Evolutionary conservation across 75 land plant species (phyloP).

Genomic region (Chamaecyparis obtusa): DNA sequence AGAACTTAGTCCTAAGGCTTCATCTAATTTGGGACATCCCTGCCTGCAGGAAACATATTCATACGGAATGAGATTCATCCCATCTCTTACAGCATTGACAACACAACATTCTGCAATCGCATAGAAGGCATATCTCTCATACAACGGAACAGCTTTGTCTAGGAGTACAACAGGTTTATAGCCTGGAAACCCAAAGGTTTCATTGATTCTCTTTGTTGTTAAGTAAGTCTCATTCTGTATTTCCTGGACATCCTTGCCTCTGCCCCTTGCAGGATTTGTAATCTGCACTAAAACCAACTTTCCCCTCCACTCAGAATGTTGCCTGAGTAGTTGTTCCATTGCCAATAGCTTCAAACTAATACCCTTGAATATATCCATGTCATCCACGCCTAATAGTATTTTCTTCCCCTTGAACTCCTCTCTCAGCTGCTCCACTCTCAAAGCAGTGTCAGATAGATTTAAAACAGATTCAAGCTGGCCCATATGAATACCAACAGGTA

Average conservation of each 20-base stretch:
- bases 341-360: slow-evolving; percentile 78
- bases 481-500: slow-evolving; percentile 83
- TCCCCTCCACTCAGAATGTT: slow-evolving; percentile 45
- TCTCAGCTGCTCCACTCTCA: slow-evolving; percentile 52
- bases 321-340: slow-evolving; percentile 61
- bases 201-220: slow-evolving; percentile 55
- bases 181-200: slow-evolving; percentile 49
- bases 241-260: slow-evolving; percentile 68
- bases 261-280: slow-evolving; percentile 81
- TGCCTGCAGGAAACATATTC: slow-evolving; percentile 75
- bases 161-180: slow-evolving; percentile 72
- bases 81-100: slow-evolving; percentile 65
- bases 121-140: slow-evolving; percentile 72
- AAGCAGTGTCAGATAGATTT: slow-evolving; percentile 35
- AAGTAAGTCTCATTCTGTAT: slow-evolving; percentile 51
- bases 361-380: slow-evolving; percentile 90
- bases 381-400: slow-evolving; percentile 52
- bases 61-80: slow-evolving; percentile 73
- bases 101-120: slow-evolving; percentile 66
- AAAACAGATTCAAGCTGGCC: slow-evolving; percentile 68
- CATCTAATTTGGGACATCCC: slow-evolving; percentile 37
- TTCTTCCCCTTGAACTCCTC: slow-evolving; percentile 58
- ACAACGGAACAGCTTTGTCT: slow-evolving; percentile 52
- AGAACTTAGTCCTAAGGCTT: slow-evolving; percentile 20
- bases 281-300: slow-evolving; percentile 78